Conservation (phyloP, 345 rosid species). For the Populus alba region DNA sequence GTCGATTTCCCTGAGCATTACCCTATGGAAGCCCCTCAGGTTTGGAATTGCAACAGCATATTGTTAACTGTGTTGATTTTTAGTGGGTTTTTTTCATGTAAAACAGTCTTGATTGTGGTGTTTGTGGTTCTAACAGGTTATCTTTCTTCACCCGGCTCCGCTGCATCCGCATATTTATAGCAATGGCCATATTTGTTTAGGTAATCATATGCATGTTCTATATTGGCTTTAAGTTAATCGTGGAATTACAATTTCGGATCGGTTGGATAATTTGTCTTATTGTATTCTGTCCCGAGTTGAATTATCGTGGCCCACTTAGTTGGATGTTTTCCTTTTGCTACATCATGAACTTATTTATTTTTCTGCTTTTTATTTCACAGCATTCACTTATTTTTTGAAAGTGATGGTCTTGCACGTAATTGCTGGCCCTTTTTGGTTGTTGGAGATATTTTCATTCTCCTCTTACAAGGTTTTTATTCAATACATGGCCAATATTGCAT, state of each 20-base stretch:
- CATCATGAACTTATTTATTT: constrained; percentile 3
- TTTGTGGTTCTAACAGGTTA: constrained; percentile 48
- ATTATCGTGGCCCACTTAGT: constrained; percentile 13
- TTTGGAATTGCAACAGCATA: constrained; percentile 9
- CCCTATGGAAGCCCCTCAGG: constrained; percentile 99
- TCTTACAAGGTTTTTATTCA: background rate
- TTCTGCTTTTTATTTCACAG: constrained; percentile 7
- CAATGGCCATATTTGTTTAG: constrained; percentile 97
- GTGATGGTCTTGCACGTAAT: constrained; percentile 2
- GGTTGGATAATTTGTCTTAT: background rate
- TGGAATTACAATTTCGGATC: background rate
- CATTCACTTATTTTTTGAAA: constrained; percentile 17
- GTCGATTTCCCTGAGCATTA: constrained; percentile 98
- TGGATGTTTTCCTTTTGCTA: background rate
- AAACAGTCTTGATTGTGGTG: background rate
- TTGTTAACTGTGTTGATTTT: background rate
- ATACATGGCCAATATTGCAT: background rate
- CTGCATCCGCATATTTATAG: constrained; percentile 94
- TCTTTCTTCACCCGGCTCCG: constrained; percentile 88
- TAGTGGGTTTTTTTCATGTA: background rate
- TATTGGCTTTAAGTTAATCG: background rate
- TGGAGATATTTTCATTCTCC: background rate
- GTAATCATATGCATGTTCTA: constrained; percentile 31
- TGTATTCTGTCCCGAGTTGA: constrained; percentile 1
- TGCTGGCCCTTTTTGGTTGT: background rate